phyloP scores from a whole-genome alignment of 1,139 yeast genomes.

The Diutina rugosa region DNA sequence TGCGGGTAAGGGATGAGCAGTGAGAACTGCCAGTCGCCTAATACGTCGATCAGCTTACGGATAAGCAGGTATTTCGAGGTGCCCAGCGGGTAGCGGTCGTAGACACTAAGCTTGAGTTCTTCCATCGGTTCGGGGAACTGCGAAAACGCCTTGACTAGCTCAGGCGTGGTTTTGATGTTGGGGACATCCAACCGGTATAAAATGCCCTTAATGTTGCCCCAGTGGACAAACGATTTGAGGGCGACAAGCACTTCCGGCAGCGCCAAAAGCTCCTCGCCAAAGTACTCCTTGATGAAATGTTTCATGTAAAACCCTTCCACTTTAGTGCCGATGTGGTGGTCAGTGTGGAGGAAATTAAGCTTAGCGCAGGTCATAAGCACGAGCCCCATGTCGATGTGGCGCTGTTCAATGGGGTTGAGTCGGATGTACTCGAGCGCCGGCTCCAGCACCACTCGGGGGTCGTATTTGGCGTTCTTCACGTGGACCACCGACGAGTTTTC shows the following conservation, averaged over 20 bases:
- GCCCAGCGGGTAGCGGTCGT: slow-evolving; percentile 40
- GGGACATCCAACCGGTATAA: slow-evolving; percentile 31
- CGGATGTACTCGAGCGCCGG: slow-evolving; percentile 11
- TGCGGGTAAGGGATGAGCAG: slow-evolving; percentile 13
- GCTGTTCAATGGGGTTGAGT: slow-evolving; percentile 7
- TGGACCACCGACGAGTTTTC: slow-evolving; percentile 32
- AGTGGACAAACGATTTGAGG: slow-evolving; percentile 40
- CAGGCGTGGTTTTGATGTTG: slow-evolving; percentile 19
- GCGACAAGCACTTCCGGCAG: slow-evolving; percentile 35
- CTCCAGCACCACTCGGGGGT: slow-evolving; percentile 9
- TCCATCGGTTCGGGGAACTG: slow-evolving; percentile 29
- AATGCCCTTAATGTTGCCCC: slow-evolving; percentile 42
- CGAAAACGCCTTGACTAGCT: slow-evolving; percentile 17
- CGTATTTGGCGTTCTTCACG: slow-evolving; percentile 19
- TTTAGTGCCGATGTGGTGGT: slow-evolving; percentile 40
- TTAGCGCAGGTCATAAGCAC: slow-evolving; percentile 33
- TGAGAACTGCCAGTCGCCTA: slow-evolving; percentile 18
- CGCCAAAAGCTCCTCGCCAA: slow-evolving; percentile 27
- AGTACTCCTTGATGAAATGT: slow-evolving; percentile 23
- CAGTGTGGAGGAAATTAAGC: slow-evolving; percentile 42
- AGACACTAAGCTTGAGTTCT: slow-evolving; percentile 27
- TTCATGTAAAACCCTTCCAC: slow-evolving; percentile 35
- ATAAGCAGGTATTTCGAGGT: slow-evolving; percentile 36
- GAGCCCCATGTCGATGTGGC: slow-evolving; percentile 30
- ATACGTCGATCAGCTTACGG: slow-evolving; percentile 24